Conservation (phyloP, 495 filamentous ascomycete species). For the Sporormia fimetaria region DNA sequence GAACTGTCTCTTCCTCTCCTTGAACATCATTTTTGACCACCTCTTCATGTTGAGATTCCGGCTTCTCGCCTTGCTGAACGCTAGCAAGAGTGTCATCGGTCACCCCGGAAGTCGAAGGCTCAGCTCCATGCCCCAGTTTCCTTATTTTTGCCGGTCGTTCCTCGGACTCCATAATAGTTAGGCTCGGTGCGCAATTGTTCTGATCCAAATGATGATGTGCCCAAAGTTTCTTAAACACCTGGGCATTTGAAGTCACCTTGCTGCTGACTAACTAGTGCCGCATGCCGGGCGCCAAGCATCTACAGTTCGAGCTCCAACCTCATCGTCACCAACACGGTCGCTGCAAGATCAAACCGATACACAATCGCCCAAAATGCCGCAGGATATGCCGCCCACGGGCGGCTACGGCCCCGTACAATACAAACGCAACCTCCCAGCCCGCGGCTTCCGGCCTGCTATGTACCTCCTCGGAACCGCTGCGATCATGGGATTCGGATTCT, state of each 20-base stretch:
- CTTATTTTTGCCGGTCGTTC: constrained; percentile 43
- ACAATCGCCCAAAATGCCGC: constrained; percentile 45
- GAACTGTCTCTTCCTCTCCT: constrained; percentile 9
- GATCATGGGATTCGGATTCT: constrained; percentile 83
- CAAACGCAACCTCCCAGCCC: constrained; percentile 90
- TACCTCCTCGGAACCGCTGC: constrained; percentile 62
- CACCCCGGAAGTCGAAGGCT: background rate
- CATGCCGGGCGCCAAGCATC: constrained; percentile 5
- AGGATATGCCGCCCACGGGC: constrained; percentile 88
- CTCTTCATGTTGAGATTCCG: too few species aligned
- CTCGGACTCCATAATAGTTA: constrained; percentile 40
- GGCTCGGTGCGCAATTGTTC: background rate
- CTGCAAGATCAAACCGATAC: constrained; percentile 10
- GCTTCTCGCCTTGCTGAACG: too few species aligned
- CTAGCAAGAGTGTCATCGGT: too few species aligned
- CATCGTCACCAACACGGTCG: constrained; percentile 4
- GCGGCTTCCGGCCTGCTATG: constrained; percentile 72
- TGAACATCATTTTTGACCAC: constrained; percentile 8
- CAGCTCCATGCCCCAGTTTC: constrained; percentile 36
- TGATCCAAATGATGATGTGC: background rate
- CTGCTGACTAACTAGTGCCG: constrained; percentile 4
- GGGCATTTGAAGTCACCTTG: too few species aligned
- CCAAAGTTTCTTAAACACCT: background rate
- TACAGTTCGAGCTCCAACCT: constrained; percentile 5
- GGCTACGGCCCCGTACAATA: constrained; percentile 95